phyloP scores from a whole-genome alignment of 2,329 filamentous ascomycete species.

The Myriangium duriaei region DNA sequence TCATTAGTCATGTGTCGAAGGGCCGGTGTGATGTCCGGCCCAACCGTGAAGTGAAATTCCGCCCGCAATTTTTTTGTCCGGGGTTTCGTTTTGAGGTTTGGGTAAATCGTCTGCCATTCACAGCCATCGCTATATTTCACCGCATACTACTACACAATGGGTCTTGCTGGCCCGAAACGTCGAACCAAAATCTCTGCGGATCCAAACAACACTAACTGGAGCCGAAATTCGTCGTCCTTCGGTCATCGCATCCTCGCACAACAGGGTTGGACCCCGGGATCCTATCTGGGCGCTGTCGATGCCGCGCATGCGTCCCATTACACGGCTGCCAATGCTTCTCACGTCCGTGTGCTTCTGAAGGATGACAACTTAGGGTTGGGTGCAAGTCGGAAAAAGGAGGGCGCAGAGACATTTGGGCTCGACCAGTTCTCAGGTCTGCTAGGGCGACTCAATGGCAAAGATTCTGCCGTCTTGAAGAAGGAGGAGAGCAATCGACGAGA shows the following conservation, averaged over 20 bases:
- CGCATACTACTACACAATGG: no score
- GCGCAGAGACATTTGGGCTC: slow-evolving; percentile 64
- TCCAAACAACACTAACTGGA: slow-evolving; percentile 94
- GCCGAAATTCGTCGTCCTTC: slow-evolving; percentile 66
- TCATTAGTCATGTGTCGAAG: no score
- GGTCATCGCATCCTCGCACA: slow-evolving; percentile 79
- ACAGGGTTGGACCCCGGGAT: slow-evolving; percentile 83
- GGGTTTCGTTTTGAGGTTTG: no score
- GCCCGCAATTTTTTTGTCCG: neutral
- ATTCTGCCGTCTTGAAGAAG: slow-evolving; percentile 56
- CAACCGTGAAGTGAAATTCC: no score
- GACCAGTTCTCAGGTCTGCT: slow-evolving; percentile 78
- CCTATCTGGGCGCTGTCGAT: slow-evolving; percentile 66
- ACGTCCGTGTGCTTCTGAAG: slow-evolving; percentile 75
- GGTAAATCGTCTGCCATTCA: no score
- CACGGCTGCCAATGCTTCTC: slow-evolving; percentile 67
- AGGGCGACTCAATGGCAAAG: slow-evolving; percentile 80
- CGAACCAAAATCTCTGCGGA: slow-evolving; percentile 69
- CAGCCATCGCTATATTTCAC: no score
- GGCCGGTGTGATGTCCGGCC: no score
- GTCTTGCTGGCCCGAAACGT: slow-evolving; percentile 49
- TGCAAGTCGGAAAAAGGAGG: slow-evolving; percentile 59
- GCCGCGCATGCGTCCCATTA: slow-evolving; percentile 64
- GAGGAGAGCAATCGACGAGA: slow-evolving; percentile 58
- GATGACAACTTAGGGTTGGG: slow-evolving; percentile 87